Percentiles rank a stretch among this genome's conserved stretches.
These are phyloP conservation scores for Mimosa pudica DNA, from an alignment of 306 rosid genomes.

Conservation along the genomic window DNA sequence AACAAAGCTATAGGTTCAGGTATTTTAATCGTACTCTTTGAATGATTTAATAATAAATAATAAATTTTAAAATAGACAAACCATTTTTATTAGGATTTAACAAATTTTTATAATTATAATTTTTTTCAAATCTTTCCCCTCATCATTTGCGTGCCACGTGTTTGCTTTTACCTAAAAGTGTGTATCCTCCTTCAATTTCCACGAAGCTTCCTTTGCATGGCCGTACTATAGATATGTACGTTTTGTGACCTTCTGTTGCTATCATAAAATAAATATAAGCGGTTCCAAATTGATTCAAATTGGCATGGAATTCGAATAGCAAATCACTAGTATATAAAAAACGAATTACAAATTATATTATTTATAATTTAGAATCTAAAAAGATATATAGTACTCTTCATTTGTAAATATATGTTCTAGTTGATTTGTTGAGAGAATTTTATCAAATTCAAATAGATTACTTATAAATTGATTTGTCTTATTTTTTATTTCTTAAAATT, in stretches of 20 bases:
- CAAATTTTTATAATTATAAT: too few species aligned
- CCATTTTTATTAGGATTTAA: too few species aligned
- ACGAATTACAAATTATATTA: not conserved
- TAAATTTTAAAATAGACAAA: too few species aligned
- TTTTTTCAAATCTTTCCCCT: not conserved
- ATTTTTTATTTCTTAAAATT: too few species aligned
- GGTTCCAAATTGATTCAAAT: not conserved
- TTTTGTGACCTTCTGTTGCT: not conserved
- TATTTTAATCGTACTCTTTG: too few species aligned
- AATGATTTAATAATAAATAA: too few species aligned
- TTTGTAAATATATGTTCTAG: too few species aligned
- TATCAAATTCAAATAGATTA: too few species aligned
- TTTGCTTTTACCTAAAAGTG: not conserved
- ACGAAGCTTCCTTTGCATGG: not conserved
- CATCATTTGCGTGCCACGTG: not conserved
- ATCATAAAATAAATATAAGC: not conserved
- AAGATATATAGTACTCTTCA: too few species aligned
- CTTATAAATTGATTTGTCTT: too few species aligned
- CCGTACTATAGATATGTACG: not conserved
- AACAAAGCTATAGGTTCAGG: not conserved
- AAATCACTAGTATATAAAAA: too few species aligned
- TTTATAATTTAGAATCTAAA: not conserved
- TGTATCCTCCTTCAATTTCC: not conserved
- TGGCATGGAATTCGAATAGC: not conserved
- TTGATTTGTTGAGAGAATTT: too few species aligned